These are phyloP conservation scores for Nannizziopsis barbatae DNA, from an alignment of 2,329 filamentous ascomycete species.

Conservation along the genomic window DNA sequence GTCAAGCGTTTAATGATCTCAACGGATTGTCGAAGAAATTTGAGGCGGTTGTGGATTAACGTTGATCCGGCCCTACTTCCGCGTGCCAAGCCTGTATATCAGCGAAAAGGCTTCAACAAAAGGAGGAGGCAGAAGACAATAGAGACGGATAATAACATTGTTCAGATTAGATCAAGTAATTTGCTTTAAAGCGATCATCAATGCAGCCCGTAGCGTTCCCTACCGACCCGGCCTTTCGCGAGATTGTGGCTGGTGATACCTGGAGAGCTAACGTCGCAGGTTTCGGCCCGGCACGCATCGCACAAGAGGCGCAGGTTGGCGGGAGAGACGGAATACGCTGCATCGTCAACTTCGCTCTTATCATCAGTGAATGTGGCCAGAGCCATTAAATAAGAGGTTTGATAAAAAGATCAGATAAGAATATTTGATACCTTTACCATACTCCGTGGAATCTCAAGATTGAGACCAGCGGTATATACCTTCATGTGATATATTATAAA, in stretches of 20 bases:
- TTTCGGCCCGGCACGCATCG: neutral
- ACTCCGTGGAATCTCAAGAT: no score
- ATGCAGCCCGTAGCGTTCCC: conserved; percentile 7
- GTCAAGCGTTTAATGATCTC: neutral
- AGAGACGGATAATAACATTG: conserved; percentile 11
- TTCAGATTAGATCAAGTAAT: conserved; percentile 56
- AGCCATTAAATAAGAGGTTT: no score
- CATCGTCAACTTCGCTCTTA: no score
- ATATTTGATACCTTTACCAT: no score
- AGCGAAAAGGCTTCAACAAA: neutral
- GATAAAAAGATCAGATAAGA: no score
- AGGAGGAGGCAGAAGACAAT: neutral
- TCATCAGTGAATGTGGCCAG: no score
- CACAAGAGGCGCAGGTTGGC: neutral
- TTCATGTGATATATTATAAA: no score
- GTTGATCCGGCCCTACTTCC: neutral
- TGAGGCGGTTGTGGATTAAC: neutral
- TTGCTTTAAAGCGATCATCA: conserved; percentile 35
- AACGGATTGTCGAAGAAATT: neutral
- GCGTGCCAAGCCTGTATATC: neutral
- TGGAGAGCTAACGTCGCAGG: neutral
- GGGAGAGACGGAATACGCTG: neutral
- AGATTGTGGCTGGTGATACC: conserved; percentile 4
- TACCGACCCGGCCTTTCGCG: neutral
- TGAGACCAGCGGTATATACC: no score